A percentile compares a stretch with the other conserved stretches of the same genome.
Conservation (phyloP, 2,329 filamentous ascomycete genomes). For the Fulvia fulva region DNA sequence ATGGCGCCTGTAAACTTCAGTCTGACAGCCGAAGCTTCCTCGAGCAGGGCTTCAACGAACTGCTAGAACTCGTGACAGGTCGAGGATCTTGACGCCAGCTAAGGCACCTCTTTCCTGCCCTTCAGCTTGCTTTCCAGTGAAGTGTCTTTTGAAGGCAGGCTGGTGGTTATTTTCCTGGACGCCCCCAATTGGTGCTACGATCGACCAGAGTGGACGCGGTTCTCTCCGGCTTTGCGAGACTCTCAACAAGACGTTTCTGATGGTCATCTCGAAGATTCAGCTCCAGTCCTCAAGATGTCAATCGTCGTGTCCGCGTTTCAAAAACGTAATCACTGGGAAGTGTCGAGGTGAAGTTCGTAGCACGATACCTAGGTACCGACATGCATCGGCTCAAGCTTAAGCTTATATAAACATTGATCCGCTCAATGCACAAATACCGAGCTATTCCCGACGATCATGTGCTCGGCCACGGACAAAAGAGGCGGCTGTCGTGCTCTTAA, state of each 20-base stretch:
- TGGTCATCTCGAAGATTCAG: neutral
- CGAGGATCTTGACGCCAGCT: conserved; percentile 7
- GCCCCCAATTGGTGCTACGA: neutral
- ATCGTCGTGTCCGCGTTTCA: neutral
- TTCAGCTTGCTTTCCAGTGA: neutral
- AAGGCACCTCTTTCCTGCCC: neutral
- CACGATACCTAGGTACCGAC: neutral
- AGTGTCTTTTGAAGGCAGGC: neutral
- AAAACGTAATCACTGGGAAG: neutral
- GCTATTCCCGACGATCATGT: neutral
- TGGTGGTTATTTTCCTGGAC: neutral
- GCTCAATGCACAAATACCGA: neutral
- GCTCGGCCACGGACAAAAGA: too few relatives aligned
- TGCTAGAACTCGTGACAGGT: conserved; percentile 6
- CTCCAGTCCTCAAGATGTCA: neutral
- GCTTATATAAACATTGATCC: neutral
- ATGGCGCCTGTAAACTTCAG: conserved; percentile 20
- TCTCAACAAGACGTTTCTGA: neutral
- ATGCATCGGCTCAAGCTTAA: neutral
- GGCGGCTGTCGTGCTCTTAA: too few relatives aligned
- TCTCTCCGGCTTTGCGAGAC: neutral
- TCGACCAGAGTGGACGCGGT: neutral
- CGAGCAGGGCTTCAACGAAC: neutral
- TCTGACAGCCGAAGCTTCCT: neutral
- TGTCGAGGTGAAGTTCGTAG: neutral